Base-by-base conservation (phyloP, 768 basidiomycete species). In the Atractiella rhizophila region DNA sequence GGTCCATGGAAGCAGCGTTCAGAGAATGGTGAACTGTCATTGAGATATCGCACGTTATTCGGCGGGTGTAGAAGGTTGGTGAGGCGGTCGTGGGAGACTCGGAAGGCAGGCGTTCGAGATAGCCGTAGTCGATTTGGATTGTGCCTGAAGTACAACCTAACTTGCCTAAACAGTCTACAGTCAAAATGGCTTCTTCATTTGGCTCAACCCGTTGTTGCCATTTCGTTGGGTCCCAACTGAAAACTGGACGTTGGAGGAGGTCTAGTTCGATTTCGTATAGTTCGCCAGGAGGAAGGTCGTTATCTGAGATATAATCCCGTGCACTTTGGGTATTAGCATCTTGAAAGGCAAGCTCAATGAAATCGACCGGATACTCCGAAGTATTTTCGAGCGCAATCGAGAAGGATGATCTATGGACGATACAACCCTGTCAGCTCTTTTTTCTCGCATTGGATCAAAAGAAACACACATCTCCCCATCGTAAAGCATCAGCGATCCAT, bases 21-120 rank as follows among this genome's bases (percentile, higher is more conserved):
- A 96, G 69, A 66, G 86, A 86, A 50, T 80, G 79, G 56, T 94
- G 91, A 11, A 96, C 91, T 3, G 86, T 88, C 44, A 91, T 77
- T 52, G 77, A 66, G 47, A 96, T 67, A 4, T 86, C 83, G 54
- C 82, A 82, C 24, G 74, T 69, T 39, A 94, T 59, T 53, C 81
- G 82, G 20, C 91, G 76, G 21, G 80, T 73, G 54, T 85, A 69
- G 57, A 96, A 88, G 30, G n/a, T n/a, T n/a, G n/a, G n/a, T n/a
- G 70, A 58, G 36, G 51, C 47, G 45, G 48, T 49, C 53, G 48
- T 51, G 57, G 40, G 27, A 58, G 39, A 7, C 15, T 45, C 46
- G 29, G 43, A 40, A 23, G 44, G 28, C n/a, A 30, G 56, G 29
- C 69, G 69, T 40, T 69, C 64, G 27, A 74, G 62, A 54, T 69